phyloP scores from a whole-genome alignment of 2,329 filamentous ascomycete genomes.

The Colletotrichum karsti region DNA sequence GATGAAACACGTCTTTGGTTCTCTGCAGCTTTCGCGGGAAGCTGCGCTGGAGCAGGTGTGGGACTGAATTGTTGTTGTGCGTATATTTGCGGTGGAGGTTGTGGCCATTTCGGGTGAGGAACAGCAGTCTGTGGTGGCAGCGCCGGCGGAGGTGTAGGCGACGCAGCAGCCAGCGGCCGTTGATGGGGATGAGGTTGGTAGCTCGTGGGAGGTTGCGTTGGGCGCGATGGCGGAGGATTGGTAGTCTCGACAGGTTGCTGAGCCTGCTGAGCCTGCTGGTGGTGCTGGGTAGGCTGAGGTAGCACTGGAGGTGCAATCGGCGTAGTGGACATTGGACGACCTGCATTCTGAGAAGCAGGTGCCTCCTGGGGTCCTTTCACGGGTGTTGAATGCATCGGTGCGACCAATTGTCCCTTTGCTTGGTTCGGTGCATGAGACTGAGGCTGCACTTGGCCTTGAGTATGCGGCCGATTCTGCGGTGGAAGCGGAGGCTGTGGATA shows the following conservation, averaged over 20 bases:
- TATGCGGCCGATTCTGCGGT: conserved; percentile 32
- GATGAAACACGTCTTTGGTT: conserved; percentile 38
- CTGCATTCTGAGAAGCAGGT: conserved; percentile 30
- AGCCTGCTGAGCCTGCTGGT: neutral
- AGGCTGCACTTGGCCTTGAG: conserved; percentile 30
- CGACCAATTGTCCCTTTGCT: conserved; percentile 42
- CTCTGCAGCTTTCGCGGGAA: conserved; percentile 32
- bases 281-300: conserved; percentile 38
- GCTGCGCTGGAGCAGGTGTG: conserved; percentile 33
- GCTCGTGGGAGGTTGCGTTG: conserved; percentile 34
- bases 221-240: conserved; percentile 40
- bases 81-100: conserved; percentile 38
- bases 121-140: conserved; percentile 2
- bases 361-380: conserved; percentile 19
- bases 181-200: conserved; percentile 5
- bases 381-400: conserved; percentile 44
- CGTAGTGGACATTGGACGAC: conserved; percentile 41
- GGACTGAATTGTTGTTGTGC: conserved; percentile 32
- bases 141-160: conserved; percentile 21
- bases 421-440: conserved; percentile 39
- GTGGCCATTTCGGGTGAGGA: conserved; percentile 45
- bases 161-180: conserved; percentile 28
- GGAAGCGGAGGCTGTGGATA: conserved; percentile 13
- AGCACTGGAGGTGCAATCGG: conserved; percentile 44
- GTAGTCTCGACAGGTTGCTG: neutral